Evolutionary conservation across 1,139 yeast genomes (phyloP).

Genomic region (Suzukiozyma palmioleophila): DNA sequence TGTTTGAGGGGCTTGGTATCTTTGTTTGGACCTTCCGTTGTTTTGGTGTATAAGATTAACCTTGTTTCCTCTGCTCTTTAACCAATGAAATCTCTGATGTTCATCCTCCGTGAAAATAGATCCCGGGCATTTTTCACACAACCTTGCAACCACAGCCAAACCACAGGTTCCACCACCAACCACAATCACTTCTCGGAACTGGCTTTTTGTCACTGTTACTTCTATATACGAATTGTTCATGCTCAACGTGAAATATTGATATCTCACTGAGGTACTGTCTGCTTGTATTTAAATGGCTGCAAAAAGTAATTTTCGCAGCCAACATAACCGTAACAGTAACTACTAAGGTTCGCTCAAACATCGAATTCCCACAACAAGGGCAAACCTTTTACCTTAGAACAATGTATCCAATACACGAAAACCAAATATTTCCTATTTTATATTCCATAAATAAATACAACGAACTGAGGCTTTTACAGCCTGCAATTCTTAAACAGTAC

Average conservation of each 20-base stretch:
- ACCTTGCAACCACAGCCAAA: slow-evolving; percentile 30
- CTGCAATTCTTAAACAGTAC: background rate
- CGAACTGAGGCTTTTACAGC: background rate
- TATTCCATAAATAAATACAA: background rate
- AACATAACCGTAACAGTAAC: slow-evolving; percentile 8
- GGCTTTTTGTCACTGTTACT: slow-evolving; percentile 9
- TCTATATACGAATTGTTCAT: slow-evolving; percentile 2
- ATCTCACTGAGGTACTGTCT: too few species aligned
- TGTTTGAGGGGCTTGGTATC: slow-evolving; percentile 14
- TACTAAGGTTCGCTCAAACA: slow-evolving; percentile 1
- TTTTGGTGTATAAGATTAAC: slow-evolving; percentile 20
- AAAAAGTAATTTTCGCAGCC: background rate
- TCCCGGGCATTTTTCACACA: slow-evolving; percentile 37
- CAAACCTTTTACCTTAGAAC: too few species aligned
- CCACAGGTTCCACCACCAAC: slow-evolving; percentile 43
- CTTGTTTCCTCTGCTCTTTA: slow-evolving; percentile 25
- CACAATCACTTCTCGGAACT: slow-evolving; percentile 28
- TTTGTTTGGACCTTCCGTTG: slow-evolving; percentile 13
- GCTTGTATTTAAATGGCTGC: slow-evolving; percentile 1
- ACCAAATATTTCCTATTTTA: too few species aligned
- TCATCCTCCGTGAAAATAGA: slow-evolving; percentile 39
- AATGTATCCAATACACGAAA: background rate
- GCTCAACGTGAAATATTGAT: background rate
- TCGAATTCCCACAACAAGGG: background rate
- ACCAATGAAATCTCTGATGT: slow-evolving; percentile 41